Base-by-base conservation (phyloP, 192 early-diverging fungal species). In the Fimicolochytrium jonesii region DNA sequence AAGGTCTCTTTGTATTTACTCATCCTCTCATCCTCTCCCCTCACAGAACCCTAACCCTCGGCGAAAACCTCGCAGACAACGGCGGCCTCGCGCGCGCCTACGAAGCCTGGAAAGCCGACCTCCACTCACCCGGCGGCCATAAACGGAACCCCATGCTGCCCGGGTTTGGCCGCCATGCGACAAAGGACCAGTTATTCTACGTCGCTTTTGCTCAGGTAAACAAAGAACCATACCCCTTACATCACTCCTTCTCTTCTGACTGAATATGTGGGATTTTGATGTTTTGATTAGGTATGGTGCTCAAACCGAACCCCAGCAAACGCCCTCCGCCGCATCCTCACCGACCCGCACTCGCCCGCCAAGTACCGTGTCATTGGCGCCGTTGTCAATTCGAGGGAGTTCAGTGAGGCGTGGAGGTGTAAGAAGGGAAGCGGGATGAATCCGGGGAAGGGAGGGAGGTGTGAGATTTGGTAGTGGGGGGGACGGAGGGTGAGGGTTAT, bases 51-150 rank as follows among this genome's bases (percentile, higher is more conserved):
- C 43, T 72, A 31, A 85, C 83, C 0, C 42, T 87, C 4, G 78
- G 73, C 15, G 84, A 87, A 57, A 90, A 90, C 54, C 42, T 90
- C 26, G 86, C 87, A 0, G 88, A 90, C 61, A 87, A 85, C 66
- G 85, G 82, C 1, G 88, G 88, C 5, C 45, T 87, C 20, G 51
- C 61, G 32, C 51, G 58, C 3, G 77, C 77, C 4, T 62, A 56
- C 22, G 74, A 75, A 30, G 79, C 79, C 6, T 81, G 75, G 72
- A n/a, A n/a, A n/a, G n/a, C n/a, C n/a, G n/a, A n/a, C n/a, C n/a
- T n/a, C n/a, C n/a, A n/a, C n/a, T n/a, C n/a, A n/a, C n/a, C n/a
- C n/a, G n/a, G n/a, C n/a, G n/a, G n/a, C n/a, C n/a, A n/a, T n/a
- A n/a, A n/a, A 17, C 51, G 42, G 15, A 68, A 79, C 53, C 23